Percentiles rank a stretch among this genome's conserved stretches.
phyloP scores from a whole-genome alignment of 805 yeast genomes.

The Ogataea wickerhamii region DNA sequence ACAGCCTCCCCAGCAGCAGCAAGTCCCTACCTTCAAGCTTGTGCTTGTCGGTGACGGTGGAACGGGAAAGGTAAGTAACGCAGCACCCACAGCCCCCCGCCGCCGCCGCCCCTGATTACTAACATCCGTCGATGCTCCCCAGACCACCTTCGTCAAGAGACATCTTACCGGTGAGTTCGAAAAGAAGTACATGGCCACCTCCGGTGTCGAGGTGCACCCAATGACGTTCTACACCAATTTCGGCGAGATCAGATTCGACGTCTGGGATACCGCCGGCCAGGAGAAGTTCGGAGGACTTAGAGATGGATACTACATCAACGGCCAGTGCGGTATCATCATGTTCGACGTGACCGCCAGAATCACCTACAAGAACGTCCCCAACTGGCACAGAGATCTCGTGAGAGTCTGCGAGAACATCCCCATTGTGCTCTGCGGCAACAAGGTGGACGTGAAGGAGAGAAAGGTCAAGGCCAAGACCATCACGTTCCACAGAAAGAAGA shows the following conservation, averaged over 20 bases:
- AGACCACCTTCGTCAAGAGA: slow-evolving; percentile 99
- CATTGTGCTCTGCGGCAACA: slow-evolving; percentile 98
- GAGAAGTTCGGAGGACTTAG: slow-evolving; percentile 99
- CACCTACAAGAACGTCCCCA: slow-evolving; percentile 99
- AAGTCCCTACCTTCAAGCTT: slow-evolving; percentile 95
- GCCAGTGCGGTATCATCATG: slow-evolving; percentile 99
- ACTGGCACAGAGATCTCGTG: slow-evolving; percentile 99
- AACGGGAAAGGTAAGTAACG: slow-evolving; percentile 81
- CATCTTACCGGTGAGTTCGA: slow-evolving; percentile 99
- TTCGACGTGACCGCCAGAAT: slow-evolving; percentile 99
- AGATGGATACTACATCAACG: slow-evolving; percentile 99
- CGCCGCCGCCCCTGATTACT: slow-evolving; percentile 2
- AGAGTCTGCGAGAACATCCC: slow-evolving; percentile 99
- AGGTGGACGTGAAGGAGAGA: slow-evolving; percentile 99
- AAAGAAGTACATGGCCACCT: slow-evolving; percentile 97
- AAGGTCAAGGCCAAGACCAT: slow-evolving; percentile 99
- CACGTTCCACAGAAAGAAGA: slow-evolving; percentile 99
- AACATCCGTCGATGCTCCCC: slow-evolving; percentile 7
- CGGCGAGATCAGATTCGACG: slow-evolving; percentile 98
- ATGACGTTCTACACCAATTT: slow-evolving; percentile 96
- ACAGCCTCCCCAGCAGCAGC: slow-evolving; percentile 38
- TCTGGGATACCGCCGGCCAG: slow-evolving; percentile 99
- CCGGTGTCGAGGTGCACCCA: slow-evolving; percentile 99
- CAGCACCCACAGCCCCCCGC: background rate
- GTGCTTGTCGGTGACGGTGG: slow-evolving; percentile 99